These are phyloP conservation scores for Pistacia integerrima DNA, from an alignment of 345 rosid species.

Conservation along the genomic window DNA sequence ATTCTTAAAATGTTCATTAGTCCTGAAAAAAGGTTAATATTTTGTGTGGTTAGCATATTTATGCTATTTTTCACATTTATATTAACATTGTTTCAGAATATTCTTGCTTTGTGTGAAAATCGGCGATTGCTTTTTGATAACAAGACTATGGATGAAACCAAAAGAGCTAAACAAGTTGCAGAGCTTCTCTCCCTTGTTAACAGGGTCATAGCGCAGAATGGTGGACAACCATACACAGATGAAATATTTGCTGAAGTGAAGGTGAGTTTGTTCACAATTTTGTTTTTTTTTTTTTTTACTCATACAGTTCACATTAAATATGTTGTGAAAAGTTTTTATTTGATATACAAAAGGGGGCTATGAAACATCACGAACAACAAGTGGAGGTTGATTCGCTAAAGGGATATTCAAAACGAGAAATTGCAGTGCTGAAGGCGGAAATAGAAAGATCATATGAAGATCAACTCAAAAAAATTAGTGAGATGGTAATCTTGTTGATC, in stretches of 20 bases:
- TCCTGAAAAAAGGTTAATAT: neutral
- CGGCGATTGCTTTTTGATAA: conserved; percentile 73
- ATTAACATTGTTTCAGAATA: conserved; percentile 44
- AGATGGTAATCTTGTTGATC: conserved; percentile 47
- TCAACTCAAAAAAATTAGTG: conserved; percentile 67
- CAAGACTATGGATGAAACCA: conserved; percentile 63
- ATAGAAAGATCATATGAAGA: conserved; percentile 57
- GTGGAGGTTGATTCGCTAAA: conserved; percentile 55
- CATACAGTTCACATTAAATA: neutral
- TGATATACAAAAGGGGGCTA: conserved; percentile 58
- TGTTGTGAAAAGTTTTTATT: neutral
- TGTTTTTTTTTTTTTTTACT: no score
- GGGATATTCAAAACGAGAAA: conserved; percentile 41
- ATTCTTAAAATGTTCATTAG: neutral
- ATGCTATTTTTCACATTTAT: neutral
- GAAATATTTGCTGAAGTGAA: conserved; percentile 68
- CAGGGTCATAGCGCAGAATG: conserved; percentile 48
- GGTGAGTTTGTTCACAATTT: conserved; percentile 33
- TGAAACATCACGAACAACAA: conserved; percentile 66
- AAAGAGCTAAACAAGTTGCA: conserved; percentile 57
- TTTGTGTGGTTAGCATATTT: neutral
- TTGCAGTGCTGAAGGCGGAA: conserved; percentile 17
- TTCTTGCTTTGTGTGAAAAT: conserved; percentile 59
- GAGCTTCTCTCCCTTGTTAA: conserved; percentile 73
- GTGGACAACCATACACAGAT: conserved; percentile 76